Evolutionary conservation across 768 basidiomycete genomes (phyloP), one percentile per base, ranked within the genome.

Genomic region (Russula ochroleuca): DNA sequence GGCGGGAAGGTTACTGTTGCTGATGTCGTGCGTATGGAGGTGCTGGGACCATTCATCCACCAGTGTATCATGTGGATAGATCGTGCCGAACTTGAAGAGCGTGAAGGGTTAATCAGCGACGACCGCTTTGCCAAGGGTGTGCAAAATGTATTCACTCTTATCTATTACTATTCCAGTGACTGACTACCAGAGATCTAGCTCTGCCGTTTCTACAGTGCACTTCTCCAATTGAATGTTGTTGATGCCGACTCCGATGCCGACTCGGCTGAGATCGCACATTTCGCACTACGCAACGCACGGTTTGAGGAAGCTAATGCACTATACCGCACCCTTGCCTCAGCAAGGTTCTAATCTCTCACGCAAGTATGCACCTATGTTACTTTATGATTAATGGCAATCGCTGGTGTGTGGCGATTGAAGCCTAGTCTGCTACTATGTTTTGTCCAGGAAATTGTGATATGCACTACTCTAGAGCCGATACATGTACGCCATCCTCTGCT

Each of bases 231-330:
- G 9, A 74, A 74, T 54, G 81, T 91, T 69, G 80, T 90, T 60
- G 87, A 89, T 69, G 78, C 83, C 2, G 71, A 75, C 8, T 78
- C 78, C n/a, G 88, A 90, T 61, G 79, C 80, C 9, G 88, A 92
- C 70, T 82, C 85, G 0, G 81, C 86, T 6, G 90, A 90, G 75
- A 90, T 92, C 81, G 80, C 81, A 6, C 86, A 90, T 71, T 92
- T 92, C 69, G 83, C 84, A 49, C 78, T 92, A 53, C 81, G 83
- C 43, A 79, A 89, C 69, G 80, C 90, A 13, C 80, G 85, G 3
- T 85, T 90, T 62, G 88, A 89, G 70, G 90, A 92, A 67, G 90
- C 90, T 19, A 90, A 86, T 66, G 72, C 79, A 62, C 79, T 92
- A 50, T 92, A 91, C 70, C 82, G 89, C 23, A 70, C 80, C 53